Evolutionary conservation across 495 filamentous ascomycete species (phyloP), one percentile per base, ranked within the genome.

Genomic region (Aspergillus baeticus): DNA sequence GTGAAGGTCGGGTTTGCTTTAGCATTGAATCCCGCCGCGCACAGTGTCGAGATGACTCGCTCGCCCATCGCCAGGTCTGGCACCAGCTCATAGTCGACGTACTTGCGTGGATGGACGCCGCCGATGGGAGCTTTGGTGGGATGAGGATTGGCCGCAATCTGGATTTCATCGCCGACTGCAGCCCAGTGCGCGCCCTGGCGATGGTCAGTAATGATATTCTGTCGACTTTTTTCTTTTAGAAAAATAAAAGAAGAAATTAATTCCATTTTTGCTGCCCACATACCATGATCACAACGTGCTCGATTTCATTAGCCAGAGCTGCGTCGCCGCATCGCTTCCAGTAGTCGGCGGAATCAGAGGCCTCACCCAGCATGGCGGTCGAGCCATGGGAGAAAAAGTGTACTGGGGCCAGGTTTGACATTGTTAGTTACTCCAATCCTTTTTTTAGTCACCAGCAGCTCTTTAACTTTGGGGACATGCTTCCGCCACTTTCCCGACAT

Each of bases 331-430:
- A 81, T 58, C 75, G 70, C 55, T 83, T 80, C 83, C 83, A 86
- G 61, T 84, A 84, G 6, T 71, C 69, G 10, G 78, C 80, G 0
- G 79, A 79, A n/a, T 71, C 60, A 20, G 77, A 80, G 47, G 81
- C 76, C 54, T 83, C 80, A 37, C 80, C 81, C 10, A 86, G 72
- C 81, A 86, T 84, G 79, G 82, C 82, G 17, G 82, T 83, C 26
- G 81, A 81, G 65, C 83, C 83, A 74, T 86, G 83, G 7, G 82
- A 84, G 67, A 86, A 83, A 68, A 86, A 81, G 58, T 82, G 81
- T 6, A 84, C 82, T 4, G 83, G 83, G 7, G 80, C 70, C n/a
- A 67, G 63, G n/a, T n/a, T n/a, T n/a, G n/a, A n/a, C n/a, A n/a
- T n/a, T n/a, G n/a, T n/a, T n/a, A n/a, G n/a, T n/a, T n/a, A n/a